A percentile compares a stretch with the other conserved stretches of the same genome.
These are phyloP conservation scores for Salix viminalis DNA, from an alignment of 345 rosid species.

Conservation along the genomic window DNA sequence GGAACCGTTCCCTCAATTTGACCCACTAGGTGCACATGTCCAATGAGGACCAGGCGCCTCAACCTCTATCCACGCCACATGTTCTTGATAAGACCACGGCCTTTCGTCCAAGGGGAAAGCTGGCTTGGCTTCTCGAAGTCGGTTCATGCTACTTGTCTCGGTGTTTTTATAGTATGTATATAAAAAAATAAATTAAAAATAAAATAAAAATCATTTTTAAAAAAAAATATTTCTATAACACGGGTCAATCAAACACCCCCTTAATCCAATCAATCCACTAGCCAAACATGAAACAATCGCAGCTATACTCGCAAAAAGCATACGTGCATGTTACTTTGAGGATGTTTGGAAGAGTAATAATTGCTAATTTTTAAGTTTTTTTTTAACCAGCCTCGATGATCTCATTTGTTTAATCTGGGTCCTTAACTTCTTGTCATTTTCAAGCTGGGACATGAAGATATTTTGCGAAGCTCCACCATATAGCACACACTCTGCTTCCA, in stretches of 20 bases:
- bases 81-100: slow-evolving; percentile 6
- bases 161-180: not conserved
- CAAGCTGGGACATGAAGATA: not conserved
- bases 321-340: not conserved
- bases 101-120: not conserved
- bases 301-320: not conserved
- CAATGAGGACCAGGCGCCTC: not conserved
- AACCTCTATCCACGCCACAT: slow-evolving; percentile 1
- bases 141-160: not conserved
- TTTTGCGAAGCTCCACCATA: not conserved
- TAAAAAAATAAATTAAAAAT: no score
- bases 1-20: not conserved
- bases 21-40: not conserved
- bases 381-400: no score
- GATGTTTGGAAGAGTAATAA: no score
- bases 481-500: not conserved
- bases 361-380: no score
- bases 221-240: no score
- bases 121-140: slow-evolving; percentile 1
- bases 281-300: not conserved
- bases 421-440: not conserved
- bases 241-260: no score
- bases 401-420: not conserved
- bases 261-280: not conserved
- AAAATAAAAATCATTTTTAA: no score